phyloP scores from a whole-genome alignment of 2,329 filamentous ascomycete genomes.

The Elsinoe arachidis region DNA sequence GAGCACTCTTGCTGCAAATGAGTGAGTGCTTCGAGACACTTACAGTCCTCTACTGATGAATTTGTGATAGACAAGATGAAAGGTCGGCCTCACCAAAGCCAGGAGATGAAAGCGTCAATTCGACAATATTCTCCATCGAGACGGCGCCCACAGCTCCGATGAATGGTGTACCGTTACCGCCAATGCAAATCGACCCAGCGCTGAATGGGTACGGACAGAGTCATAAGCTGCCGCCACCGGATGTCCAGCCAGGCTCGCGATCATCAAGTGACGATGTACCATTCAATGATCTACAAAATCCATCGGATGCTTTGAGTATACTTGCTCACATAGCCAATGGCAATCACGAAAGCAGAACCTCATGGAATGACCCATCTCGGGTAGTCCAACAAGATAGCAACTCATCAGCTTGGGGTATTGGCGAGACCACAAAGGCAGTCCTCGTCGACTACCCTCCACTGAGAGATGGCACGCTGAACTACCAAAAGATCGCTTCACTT shows the following conservation, averaged over 20 bases:
- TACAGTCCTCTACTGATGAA: background rate
- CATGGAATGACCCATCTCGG: background rate
- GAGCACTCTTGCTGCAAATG: background rate
- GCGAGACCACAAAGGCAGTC: background rate
- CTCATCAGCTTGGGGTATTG: background rate
- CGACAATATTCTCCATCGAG: constrained; percentile 10
- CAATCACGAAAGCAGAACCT: constrained; percentile 11
- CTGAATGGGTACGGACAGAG: constrained; percentile 18
- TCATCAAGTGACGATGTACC: constrained; percentile 26
- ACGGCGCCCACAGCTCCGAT: constrained; percentile 14
- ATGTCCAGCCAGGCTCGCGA: background rate
- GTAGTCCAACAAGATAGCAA: background rate
- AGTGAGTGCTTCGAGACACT: background rate
- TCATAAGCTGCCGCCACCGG: constrained; percentile 12
- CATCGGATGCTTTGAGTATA: constrained; percentile 42
- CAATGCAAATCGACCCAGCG: constrained; percentile 23
- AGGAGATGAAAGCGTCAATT: background rate
- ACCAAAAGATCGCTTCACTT: constrained; percentile 43
- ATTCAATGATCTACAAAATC: constrained; percentile 40
- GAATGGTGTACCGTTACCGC: constrained; percentile 23
- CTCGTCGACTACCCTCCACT: constrained; percentile 34
- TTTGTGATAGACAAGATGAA: background rate
- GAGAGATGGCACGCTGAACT: constrained; percentile 33
- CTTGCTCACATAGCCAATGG: constrained; percentile 38
- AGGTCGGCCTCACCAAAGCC: background rate